Percentiles rank a stretch among this genome's conserved stretches.
Evolutionary conservation across 768 basidiomycete genomes (phyloP).

Genomic region (Saitozyma podzolica): DNA sequence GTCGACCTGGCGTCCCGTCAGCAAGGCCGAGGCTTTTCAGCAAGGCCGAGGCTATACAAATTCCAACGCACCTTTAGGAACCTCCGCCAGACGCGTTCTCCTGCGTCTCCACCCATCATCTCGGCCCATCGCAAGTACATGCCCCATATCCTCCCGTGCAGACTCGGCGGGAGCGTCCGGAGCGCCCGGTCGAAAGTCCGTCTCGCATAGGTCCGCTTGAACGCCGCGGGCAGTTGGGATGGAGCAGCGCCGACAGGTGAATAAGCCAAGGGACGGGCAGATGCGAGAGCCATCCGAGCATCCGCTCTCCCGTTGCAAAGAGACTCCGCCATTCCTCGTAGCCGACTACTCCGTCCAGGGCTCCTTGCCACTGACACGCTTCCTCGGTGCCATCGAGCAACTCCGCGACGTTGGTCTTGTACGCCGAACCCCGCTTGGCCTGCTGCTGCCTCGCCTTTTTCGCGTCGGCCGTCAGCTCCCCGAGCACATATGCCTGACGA

Average conservation of each 20-base stretch:
- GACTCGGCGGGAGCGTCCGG: conserved; percentile 86
- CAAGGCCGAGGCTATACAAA: not conserved
- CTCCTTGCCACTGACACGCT: conserved; percentile 79
- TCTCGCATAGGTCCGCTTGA: conserved; percentile 87
- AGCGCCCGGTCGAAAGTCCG: conserved; percentile 91
- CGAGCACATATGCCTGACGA: conserved; percentile 82
- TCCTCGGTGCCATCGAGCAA: conserved; percentile 81
- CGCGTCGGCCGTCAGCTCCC: conserved; percentile 52
- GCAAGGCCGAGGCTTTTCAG: conserved; percentile 1
- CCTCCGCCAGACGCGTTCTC: conserved; percentile 71
- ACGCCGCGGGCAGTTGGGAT: conserved; percentile 76
- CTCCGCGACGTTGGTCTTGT: conserved; percentile 88
- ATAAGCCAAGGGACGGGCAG: conserved; percentile 91
- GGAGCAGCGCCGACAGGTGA: conserved; percentile 85
- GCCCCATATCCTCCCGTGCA: conserved; percentile 89
- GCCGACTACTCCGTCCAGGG: conserved; percentile 83
- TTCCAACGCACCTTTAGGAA: conserved; percentile 71
- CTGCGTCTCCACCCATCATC: conserved; percentile 64
- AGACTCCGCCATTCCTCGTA: conserved; percentile 94
- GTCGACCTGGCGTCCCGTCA: conserved; percentile 47
- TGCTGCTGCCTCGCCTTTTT: conserved; percentile 66
- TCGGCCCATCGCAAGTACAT: conserved; percentile 93
- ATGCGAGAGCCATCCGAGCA: conserved; percentile 92
- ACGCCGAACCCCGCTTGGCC: conserved; percentile 66
- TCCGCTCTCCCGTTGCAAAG: conserved; percentile 84